Evolutionary conservation across 306 rosid genomes (phyloP).

Genomic region (Citrullus colocynthis): DNA sequence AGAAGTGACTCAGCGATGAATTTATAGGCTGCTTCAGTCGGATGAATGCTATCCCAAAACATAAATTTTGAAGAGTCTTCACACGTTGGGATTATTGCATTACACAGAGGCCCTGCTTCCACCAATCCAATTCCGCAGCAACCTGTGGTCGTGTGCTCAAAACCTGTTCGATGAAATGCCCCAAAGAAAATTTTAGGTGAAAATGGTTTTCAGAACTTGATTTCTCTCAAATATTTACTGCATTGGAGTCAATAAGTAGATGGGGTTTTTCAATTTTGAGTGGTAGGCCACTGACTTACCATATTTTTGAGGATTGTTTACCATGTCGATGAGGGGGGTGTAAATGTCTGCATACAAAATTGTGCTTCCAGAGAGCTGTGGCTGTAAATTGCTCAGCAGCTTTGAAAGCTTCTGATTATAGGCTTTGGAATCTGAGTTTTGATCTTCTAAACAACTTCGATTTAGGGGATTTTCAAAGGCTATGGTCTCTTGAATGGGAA

Average conservation of each 20-base stretch:
- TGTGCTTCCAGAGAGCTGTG: constrained; percentile 32
- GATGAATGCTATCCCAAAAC: constrained; percentile 58
- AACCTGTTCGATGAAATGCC: not conserved
- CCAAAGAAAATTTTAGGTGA: too few species aligned
- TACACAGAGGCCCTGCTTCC: constrained; percentile 38
- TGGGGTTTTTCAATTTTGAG: not conserved
- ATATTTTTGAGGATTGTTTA: constrained; percentile 37
- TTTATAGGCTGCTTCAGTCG: constrained; percentile 24
- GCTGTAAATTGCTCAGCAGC: constrained; percentile 5
- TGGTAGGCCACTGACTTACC: constrained; percentile 15
- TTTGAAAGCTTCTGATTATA: constrained; percentile 39
- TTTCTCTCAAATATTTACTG: not conserved
- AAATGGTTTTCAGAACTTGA: too few species aligned
- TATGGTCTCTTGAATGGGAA: constrained; percentile 43
- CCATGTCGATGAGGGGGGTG: constrained; percentile 23
- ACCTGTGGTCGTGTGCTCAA: too few species aligned
- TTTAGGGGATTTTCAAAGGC: not conserved
- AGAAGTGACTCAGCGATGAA: not conserved
- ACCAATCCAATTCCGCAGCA: not conserved
- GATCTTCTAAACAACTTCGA: constrained; percentile 28
- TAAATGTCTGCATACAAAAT: constrained; percentile 24
- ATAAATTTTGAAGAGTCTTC: constrained; percentile 21
- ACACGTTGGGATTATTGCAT: constrained; percentile 22
- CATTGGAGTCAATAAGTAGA: not conserved
- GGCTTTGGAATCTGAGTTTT: constrained; percentile 30